Conservation (phyloP, 1,284 basidiomycete species). For the Ganoderma multipileum region DNA sequence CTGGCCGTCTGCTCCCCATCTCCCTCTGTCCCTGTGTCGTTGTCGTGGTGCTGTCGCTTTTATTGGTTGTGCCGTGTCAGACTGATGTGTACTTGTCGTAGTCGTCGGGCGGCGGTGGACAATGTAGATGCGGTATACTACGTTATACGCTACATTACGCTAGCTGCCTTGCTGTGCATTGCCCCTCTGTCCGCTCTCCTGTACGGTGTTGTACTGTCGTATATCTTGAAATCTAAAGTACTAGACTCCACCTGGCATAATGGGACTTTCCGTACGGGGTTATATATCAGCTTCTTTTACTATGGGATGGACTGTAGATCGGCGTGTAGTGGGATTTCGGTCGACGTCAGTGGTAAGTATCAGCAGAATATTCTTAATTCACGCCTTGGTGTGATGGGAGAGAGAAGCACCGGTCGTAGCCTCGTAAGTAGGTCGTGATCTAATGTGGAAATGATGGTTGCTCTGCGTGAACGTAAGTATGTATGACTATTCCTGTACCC, state of each 20-base stretch:
- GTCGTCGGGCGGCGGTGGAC: slow-evolving; percentile 31
- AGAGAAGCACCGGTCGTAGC: no score
- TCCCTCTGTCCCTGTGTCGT: slow-evolving; percentile 11
- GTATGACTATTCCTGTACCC: no score
- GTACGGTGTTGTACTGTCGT: slow-evolving; percentile 40
- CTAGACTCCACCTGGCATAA: slow-evolving; percentile 26
- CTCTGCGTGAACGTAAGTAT: no score
- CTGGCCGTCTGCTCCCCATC: background rate
- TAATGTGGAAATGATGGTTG: no score
- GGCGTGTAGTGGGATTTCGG: background rate
- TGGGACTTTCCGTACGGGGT: slow-evolving; percentile 6
- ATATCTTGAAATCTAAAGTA: slow-evolving; percentile 37
- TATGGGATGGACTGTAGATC: background rate
- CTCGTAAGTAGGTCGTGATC: no score
- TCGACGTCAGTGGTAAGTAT: background rate
- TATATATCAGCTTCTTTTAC: background rate
- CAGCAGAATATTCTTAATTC: background rate
- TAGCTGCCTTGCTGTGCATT: slow-evolving; percentile 35
- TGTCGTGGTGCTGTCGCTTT: slow-evolving; percentile 32
- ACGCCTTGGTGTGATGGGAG: no score
- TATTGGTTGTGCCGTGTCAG: slow-evolving; percentile 20
- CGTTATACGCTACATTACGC: slow-evolving; percentile 27
- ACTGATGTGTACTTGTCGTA: slow-evolving; percentile 27
- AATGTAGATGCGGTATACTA: slow-evolving; percentile 27
- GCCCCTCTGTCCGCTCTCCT: slow-evolving; percentile 28